Evolutionary conservation across 306 rosid species (phyloP).

Genomic region (Pachyrhizus erosus): DNA sequence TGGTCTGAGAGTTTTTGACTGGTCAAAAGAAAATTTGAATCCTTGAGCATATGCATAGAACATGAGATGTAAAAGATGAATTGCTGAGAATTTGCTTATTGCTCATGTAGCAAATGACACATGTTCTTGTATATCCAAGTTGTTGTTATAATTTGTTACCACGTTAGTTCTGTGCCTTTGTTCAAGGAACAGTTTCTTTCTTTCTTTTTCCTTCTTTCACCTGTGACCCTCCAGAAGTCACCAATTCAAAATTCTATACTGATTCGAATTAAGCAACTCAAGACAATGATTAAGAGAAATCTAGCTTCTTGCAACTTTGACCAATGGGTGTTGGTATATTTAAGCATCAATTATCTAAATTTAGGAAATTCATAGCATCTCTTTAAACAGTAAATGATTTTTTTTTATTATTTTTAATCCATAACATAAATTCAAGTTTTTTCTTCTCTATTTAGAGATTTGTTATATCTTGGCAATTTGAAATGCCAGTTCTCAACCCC

Average conservation of each 20-base stretch:
- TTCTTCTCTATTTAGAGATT: no score
- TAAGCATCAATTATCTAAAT: not conserved
- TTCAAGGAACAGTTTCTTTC: not conserved
- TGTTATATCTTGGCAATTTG: no score
- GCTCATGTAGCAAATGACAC: not conserved
- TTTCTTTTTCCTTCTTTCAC: no score
- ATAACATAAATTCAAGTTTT: no score
- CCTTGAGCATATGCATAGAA: not conserved
- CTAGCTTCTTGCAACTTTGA: no score
- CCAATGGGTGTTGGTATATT: no score
- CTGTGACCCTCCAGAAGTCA: not conserved
- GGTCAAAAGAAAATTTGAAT: not conserved
- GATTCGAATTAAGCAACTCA: not conserved
- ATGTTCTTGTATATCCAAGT: not conserved
- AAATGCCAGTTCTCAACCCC: no score
- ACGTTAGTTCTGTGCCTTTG: not conserved
- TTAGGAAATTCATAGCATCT: not conserved
- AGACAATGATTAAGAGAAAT: no score
- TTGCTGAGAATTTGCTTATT: not conserved
- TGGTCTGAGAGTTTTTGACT: not conserved
- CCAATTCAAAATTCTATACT: no score
- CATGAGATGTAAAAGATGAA: not conserved
- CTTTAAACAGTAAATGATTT: not conserved
- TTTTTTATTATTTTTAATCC: no score
- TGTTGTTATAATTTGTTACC: no score